phyloP scores from a whole-genome alignment of 176 grass and related monocot genomes.

The Musa beccarii region DNA sequence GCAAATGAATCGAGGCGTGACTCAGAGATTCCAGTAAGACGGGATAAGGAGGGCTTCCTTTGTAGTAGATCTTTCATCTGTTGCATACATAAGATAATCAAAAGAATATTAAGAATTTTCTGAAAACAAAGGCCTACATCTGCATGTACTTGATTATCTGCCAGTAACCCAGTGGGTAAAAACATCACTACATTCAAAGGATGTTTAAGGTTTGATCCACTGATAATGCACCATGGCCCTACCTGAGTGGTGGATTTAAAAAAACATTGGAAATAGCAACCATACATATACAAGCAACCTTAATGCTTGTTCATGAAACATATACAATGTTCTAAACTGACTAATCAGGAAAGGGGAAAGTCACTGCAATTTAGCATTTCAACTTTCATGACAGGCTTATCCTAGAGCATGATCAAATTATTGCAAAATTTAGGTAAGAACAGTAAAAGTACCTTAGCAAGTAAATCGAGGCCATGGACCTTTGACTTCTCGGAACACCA shows the following conservation, averaged over 20 bases:
- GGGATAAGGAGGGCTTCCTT: constrained; percentile 55
- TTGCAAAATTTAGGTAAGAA: neutral
- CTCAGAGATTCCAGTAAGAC: constrained; percentile 77
- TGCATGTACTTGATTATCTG: neutral
- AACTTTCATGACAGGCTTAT: neutral
- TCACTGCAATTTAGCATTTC: neutral
- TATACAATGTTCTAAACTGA: too few species aligned
- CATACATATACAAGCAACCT: neutral
- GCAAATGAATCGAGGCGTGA: constrained; percentile 66
- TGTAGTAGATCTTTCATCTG: constrained; percentile 88
- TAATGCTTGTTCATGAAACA: neutral
- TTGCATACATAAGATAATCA: neutral
- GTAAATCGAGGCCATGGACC: constrained; percentile 54
- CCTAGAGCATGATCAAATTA: neutral
- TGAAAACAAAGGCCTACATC: constrained; percentile 10
- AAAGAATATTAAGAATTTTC: neutral
- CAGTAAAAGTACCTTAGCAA: constrained; percentile 49
- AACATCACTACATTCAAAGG: neutral
- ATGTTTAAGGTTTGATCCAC: too few species aligned
- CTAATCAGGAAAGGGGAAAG: neutral
- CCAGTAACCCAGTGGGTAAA: neutral
- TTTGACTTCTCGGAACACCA: constrained; percentile 90
- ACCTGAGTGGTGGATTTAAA: too few species aligned
- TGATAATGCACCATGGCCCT: neutral
- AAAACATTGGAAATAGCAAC: too few species aligned